A percentile compares a stretch with the other conserved stretches of the same genome.
These are phyloP conservation scores for Pseudoscleropodium purum DNA, from an alignment of 225 moss, liverwort and hornwort species.

Conservation along the genomic window DNA sequence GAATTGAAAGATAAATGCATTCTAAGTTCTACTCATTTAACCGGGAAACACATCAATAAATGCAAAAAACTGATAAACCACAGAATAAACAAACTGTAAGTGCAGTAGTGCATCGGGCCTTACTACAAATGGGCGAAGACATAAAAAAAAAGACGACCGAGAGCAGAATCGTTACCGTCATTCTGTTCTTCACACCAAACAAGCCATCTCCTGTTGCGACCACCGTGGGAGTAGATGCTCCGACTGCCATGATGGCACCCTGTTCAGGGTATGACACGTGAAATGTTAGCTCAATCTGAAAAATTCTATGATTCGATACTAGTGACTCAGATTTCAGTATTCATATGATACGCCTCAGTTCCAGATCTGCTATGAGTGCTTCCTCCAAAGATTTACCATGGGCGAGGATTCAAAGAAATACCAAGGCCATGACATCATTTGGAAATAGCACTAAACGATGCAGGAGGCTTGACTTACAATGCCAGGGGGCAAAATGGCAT, in stretches of 20 bases:
- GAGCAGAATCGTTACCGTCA: constrained; percentile 55
- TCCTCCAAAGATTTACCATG: neutral
- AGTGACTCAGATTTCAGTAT: neutral
- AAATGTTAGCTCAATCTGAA: neutral
- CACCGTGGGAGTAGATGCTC: constrained; percentile 83
- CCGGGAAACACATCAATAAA: neutral
- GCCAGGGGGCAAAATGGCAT: constrained; percentile 81
- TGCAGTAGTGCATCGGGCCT: neutral
- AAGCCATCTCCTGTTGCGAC: constrained; percentile 78
- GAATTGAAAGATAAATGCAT: neutral
- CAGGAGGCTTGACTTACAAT: constrained; percentile 40
- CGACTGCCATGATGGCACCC: constrained; percentile 99
- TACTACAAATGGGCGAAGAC: neutral
- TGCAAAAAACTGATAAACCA: neutral
- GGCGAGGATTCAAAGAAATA: neutral
- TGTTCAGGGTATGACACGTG: constrained; percentile 4
- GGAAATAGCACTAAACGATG: neutral
- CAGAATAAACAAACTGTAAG: neutral
- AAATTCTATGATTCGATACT: neutral
- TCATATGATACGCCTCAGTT: neutral
- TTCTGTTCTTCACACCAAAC: constrained; percentile 86
- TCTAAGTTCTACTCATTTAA: neutral
- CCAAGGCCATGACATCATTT: neutral
- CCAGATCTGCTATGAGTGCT: neutral
- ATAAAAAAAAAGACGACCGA: neutral